Evolutionary conservation across 164 flowering plant species (phyloP), one percentile per base, ranked within the genome.

Genomic region (Nymphaea colorata): DNA sequence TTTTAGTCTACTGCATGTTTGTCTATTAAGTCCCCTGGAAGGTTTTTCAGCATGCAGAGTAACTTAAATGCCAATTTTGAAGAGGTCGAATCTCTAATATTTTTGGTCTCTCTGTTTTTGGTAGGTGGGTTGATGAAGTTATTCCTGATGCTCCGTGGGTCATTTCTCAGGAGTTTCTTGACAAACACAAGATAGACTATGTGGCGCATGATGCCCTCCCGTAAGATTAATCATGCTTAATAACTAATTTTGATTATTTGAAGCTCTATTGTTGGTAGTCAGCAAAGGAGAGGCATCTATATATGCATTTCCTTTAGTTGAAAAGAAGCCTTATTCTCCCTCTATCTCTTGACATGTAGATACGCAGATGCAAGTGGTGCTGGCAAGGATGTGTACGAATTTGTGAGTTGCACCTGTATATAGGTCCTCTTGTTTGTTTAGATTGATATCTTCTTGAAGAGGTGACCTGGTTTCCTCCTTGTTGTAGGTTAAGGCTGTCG

Each of bases 131-230:
- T 61, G 98, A 94, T 76, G 99, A 94, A 83, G 99, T 94, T 67
- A 90, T 94, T 76, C 96, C 99, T 25, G 91, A 90, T 82, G 99
- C 99, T 4, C 99, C 99, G 12, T 94, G 99, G 99, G 99, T 94
- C 59, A 51, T 90, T 42, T 70, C 77, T 8, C 82, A 79, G 68
- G 99, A 91, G 62, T 94, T 94, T 75, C 80, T 94, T 68, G 96
- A 94, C 78, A 87, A 90, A 76, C 93, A 94, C 73, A 60, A 81
- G 3, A 94, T 94, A 70, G 99, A 90, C 71, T 91, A 67, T 72
- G 99, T 94, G 64, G 99, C 99, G 3, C 99, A 94, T 66, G 99
- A 94, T 64, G 81, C 99, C 59, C 97, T 94, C 68, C 98, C 98
- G 98, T 94, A 88, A 89, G 95, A 66, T 61, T 7, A 36, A n/a